phyloP scores from a whole-genome alignment of 306 rosid genomes.

The Trichosanthes truncata region DNA sequence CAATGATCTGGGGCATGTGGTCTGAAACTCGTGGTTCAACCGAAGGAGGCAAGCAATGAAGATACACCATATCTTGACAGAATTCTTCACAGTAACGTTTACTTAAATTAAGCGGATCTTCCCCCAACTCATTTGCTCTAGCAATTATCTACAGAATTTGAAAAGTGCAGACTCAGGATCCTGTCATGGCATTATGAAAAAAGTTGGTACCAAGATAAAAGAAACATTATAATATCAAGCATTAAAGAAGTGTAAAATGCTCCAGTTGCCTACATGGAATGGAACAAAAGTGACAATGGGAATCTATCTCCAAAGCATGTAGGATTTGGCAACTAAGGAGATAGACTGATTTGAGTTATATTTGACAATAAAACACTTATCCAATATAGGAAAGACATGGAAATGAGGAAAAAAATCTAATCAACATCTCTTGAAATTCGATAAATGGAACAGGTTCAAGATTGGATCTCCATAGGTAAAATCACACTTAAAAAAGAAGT shows the following conservation, averaged over 20 bases:
- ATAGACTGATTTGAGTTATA: not conserved
- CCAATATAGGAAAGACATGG: not conserved
- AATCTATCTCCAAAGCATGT: not conserved
- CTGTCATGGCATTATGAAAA: slow-evolving; percentile 70
- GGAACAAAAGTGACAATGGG: not conserved
- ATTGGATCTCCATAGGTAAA: not conserved
- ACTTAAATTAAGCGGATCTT: slow-evolving; percentile 83
- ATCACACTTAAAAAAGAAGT: not conserved
- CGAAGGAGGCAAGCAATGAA: slow-evolving; percentile 71
- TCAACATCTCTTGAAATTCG: not conserved
- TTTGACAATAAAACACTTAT: not conserved
- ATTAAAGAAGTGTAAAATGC: not conserved
- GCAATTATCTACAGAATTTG: slow-evolving; percentile 93
- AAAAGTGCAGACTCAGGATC: slow-evolving; percentile 93
- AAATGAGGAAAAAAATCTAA: not conserved
- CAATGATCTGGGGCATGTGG: slow-evolving; percentile 78
- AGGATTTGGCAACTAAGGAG: not conserved
- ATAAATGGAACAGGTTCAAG: not conserved
- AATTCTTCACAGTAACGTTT: slow-evolving; percentile 71
- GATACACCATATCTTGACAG: slow-evolving; percentile 58
- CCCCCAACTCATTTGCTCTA: slow-evolving; percentile 78
- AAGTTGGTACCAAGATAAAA: slow-evolving; percentile 39
- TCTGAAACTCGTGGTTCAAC: slow-evolving; percentile 88
- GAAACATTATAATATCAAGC: slow-evolving; percentile 8
- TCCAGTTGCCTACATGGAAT: not conserved